These are phyloP conservation scores for Aspergillus carlsbadensis DNA, from an alignment of 495 filamentous ascomycete genomes.

Conservation along the genomic window DNA sequence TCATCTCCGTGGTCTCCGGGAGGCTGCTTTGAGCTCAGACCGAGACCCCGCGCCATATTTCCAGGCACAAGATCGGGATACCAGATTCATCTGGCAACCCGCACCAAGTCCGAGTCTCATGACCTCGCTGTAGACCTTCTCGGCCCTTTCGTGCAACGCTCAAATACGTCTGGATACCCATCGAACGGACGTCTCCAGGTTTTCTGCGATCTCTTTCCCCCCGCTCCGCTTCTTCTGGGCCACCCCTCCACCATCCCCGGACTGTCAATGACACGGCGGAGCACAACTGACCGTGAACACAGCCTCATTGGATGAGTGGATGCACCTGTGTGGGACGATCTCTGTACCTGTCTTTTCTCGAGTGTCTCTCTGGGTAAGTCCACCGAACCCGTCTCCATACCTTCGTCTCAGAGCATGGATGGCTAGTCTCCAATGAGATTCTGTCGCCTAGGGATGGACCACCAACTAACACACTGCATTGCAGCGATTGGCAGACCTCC, in stretches of 20 bases:
- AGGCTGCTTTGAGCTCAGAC: conserved; percentile 1
- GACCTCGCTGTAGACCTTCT: conserved; percentile 1
- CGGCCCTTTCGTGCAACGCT: neutral
- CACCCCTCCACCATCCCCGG: conserved; percentile 3
- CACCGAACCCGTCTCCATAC: conserved; percentile 6
- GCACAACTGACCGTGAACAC: conserved; percentile 9
- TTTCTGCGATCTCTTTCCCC: neutral
- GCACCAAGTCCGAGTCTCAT: neutral
- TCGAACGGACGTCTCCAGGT: neutral
- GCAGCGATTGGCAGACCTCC: conserved; percentile 7
- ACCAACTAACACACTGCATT: neutral
- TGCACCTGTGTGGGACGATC: conserved; percentile 19
- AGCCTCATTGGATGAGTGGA: conserved; percentile 13
- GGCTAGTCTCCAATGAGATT: conserved; percentile 8
- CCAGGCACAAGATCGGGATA: conserved; percentile 1
- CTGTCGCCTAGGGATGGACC: neutral
- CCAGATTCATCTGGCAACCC: neutral
- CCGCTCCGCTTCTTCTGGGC: conserved; percentile 1
- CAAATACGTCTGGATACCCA: neutral
- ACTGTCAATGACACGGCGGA: conserved; percentile 9
- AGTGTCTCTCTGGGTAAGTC: conserved; percentile 17
- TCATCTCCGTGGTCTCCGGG: neutral
- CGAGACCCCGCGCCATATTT: neutral
- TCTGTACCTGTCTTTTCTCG: conserved; percentile 5
- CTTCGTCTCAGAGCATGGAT: neutral